These are phyloP conservation scores for Fistulina hepatica DNA, from an alignment of 1,284 basidiomycete genomes.

Conservation along the genomic window DNA sequence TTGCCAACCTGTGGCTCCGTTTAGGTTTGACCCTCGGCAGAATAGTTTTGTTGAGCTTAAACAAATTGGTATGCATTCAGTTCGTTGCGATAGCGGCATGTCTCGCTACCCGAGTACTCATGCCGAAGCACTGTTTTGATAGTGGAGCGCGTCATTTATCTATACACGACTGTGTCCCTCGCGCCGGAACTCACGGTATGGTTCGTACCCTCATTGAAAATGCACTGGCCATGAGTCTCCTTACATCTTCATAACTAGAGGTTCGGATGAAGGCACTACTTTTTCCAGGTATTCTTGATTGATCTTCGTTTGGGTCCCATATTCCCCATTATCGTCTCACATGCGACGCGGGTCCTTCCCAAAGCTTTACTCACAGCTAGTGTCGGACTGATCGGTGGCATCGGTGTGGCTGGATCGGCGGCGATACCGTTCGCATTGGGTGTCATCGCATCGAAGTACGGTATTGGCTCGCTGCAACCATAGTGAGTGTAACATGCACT, in stretches of 20 bases:
- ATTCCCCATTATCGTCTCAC: constrained; percentile 14
- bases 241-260: neutral
- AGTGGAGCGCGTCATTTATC: constrained; percentile 19
- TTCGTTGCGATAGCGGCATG: neutral
- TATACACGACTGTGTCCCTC: constrained; percentile 21
- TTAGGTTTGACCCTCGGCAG: constrained; percentile 50
- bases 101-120: neutral
- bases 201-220: constrained; percentile 36
- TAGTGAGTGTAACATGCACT: constrained; percentile 8
- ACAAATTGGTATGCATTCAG: constrained; percentile 32
- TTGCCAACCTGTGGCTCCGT: no score
- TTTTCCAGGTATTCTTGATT: constrained; percentile 27
- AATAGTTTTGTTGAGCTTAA: constrained; percentile 45
- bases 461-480: constrained; percentile 10
- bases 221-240: constrained; percentile 20
- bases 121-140: constrained; percentile 11
- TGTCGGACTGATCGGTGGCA: constrained; percentile 35
- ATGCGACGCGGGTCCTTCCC: constrained; percentile 9
- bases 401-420: constrained; percentile 15
- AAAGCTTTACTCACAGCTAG: constrained; percentile 8
- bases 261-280: no score
- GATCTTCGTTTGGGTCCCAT: constrained; percentile 35
- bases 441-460: constrained; percentile 8
- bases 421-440: constrained; percentile 11
- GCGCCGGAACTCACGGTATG: constrained; percentile 44